A percentile compares a stretch with the other conserved stretches of the same genome.
Conservation (phyloP, 192 early-diverging fungal genomes). For the Gamsiella multidivaricata region DNA sequence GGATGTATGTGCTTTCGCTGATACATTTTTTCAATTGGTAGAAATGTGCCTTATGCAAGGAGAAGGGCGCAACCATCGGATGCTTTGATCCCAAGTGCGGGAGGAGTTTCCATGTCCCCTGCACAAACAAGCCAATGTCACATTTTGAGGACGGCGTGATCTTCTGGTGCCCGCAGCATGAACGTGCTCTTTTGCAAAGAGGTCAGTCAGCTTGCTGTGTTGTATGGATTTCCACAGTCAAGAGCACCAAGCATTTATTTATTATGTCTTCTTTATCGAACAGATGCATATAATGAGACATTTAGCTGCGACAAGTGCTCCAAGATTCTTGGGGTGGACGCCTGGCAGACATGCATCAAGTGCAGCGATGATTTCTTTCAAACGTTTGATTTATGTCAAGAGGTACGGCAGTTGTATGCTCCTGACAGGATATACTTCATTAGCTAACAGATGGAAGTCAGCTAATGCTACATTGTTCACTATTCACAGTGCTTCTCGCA, state of each 20-base stretch:
- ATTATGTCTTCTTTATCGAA: neutral
- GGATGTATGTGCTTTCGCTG: too few relatives aligned
- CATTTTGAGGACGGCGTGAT: slow-evolving; percentile 83
- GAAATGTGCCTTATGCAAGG: slow-evolving; percentile 80
- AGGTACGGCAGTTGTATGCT: too few relatives aligned
- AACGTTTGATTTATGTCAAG: slow-evolving; percentile 76
- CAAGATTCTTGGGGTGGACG: slow-evolving; percentile 64
- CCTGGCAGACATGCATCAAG: slow-evolving; percentile 72
- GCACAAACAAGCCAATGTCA: slow-evolving; percentile 75
- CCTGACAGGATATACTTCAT: neutral
- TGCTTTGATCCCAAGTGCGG: slow-evolving; percentile 89
- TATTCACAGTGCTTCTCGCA: slow-evolving; percentile 60
- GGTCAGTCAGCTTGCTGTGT: slow-evolving; percentile 52
- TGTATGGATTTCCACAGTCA: too few relatives aligned
- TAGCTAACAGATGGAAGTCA: too few relatives aligned
- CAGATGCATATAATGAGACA: slow-evolving; percentile 72
- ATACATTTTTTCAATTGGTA: slow-evolving; percentile 27
- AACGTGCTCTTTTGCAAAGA: slow-evolving; percentile 60
- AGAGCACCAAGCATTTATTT: too few relatives aligned
- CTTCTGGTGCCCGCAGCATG: slow-evolving; percentile 91
- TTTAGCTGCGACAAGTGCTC: slow-evolving; percentile 79
- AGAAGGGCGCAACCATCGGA: slow-evolving; percentile 86
- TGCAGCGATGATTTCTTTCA: slow-evolving; percentile 75
- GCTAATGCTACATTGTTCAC: neutral
- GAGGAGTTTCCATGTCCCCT: slow-evolving; percentile 85